Evolutionary conservation across 495 filamentous ascomycete species (phyloP).

Genomic region (Annulohypoxylon stygium): DNA sequence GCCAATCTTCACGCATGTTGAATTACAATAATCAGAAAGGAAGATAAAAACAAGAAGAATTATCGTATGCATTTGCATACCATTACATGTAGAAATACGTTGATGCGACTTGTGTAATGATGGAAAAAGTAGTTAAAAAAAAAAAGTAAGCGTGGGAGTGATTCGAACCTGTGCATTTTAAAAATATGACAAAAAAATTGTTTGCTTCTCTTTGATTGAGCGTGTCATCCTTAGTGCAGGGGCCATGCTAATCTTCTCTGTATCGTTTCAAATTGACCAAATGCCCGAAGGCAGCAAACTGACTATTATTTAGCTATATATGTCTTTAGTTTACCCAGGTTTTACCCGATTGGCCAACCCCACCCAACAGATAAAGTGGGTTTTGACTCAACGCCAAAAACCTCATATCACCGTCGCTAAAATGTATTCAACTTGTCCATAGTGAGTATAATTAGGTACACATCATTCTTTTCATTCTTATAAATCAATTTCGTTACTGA

Average conservation of each 20-base stretch:
- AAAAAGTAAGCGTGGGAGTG: neutral
- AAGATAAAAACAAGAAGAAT: neutral
- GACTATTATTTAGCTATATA: neutral
- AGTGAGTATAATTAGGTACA: too few species aligned
- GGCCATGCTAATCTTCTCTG: slow-evolving; percentile 87
- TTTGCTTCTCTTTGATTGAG: slow-evolving; percentile 98
- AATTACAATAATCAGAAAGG: too few species aligned
- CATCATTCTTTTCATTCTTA: too few species aligned
- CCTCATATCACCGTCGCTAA: too few species aligned
- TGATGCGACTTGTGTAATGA: neutral
- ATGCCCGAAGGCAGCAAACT: slow-evolving; percentile 73
- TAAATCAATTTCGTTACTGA: too few species aligned
- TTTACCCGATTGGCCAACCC: neutral
- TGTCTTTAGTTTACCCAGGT: neutral
- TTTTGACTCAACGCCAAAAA: neutral
- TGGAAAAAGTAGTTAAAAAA: neutral
- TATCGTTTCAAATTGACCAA: slow-evolving; percentile 78
- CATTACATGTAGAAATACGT: too few species aligned
- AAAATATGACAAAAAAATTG: slow-evolving; percentile 70
- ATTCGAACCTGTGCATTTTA: neutral
- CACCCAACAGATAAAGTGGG: neutral
- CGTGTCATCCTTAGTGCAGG: slow-evolving; percentile 99
- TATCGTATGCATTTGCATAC: neutral
- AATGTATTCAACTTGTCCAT: too few species aligned
- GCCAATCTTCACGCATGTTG: too few species aligned